phyloP scores from a whole-genome alignment of 1,284 basidiomycete genomes.

The Cystobasidium slooffiae region DNA sequence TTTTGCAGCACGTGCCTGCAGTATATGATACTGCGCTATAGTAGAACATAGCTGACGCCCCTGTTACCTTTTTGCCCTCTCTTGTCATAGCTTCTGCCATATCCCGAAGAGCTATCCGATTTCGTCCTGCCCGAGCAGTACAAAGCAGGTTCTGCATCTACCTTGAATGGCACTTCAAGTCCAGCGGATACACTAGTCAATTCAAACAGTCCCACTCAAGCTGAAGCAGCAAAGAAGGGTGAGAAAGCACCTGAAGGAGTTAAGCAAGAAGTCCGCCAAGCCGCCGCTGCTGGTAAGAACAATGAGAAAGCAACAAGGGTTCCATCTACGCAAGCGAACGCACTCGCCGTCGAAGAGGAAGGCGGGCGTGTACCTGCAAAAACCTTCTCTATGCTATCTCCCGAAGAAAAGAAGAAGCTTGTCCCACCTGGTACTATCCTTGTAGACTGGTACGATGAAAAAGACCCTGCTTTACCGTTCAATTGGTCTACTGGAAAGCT shows the following conservation, averaged over 20 bases:
- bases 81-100: constrained; percentile 12
- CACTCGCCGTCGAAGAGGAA: not conserved
- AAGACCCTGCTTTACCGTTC: constrained; percentile 17
- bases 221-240: not conserved
- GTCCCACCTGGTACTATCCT: constrained; percentile 27
- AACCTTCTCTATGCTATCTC: constrained; percentile 1
- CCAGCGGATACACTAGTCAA: constrained; percentile 14
- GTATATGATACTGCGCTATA: no score
- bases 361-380: constrained; percentile 1
- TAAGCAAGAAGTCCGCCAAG: not conserved
- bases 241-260: constrained; percentile 12
- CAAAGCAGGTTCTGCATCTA: not conserved
- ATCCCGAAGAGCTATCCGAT: constrained; percentile 23
- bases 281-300: not conserved
- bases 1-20: no score
- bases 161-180: constrained; percentile 1
- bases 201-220: not conserved
- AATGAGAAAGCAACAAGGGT: not conserved
- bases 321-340: not conserved
- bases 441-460: constrained; percentile 31
- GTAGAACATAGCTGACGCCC: not conserved
- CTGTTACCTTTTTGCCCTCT: not conserved
- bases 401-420: constrained; percentile 21
- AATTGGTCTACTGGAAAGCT: constrained; percentile 23
- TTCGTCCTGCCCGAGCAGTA: constrained; percentile 14